Evolutionary conservation across 495 filamentous ascomycete genomes (phyloP), one percentile per base, ranked within the genome.

Genomic region (Hypomontagnella monticulosa): DNA sequence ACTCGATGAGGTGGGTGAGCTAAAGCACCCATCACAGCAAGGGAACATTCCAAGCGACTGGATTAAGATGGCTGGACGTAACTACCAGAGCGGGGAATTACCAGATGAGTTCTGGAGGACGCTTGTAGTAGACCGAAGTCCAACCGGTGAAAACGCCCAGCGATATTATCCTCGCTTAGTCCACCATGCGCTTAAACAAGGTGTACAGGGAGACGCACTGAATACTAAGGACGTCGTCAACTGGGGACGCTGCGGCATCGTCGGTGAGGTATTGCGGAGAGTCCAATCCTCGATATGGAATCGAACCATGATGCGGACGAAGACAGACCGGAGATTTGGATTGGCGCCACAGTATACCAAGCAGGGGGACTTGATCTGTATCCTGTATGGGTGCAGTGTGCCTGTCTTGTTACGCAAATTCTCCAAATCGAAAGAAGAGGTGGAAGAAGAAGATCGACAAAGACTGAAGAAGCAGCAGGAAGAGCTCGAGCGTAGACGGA

Each of bases 31-130:
- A 9, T 71, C 54, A 53, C 62, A 54, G 51, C 49, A 32, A 62
- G 74, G 71, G 10, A 44, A 20, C 33, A 71, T 62, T 27, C 65
- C 59, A 3, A 49, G 41, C 23, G 50, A 30, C 42, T 61, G 42
- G 64, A 55, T 63, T 67, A 51, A 61, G 7, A 36, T 71, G 8
- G 75, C 44, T 5, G n/a, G n/a, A n/a, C n/a, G n/a, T n/a, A 16
- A 40, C 10, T 9, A 4, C 50, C 33, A 15, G 18, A 14, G 41
- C 44, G 30, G 40, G 2, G 53, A 70, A 34, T 71, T 73, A 4
- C 75, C 75, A 0, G 76, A 79, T 4, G 67, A 69, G 7, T 76
- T 81, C 43, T 81, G 77, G 79, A 56, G 79, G 1, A 81, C 80
- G 0, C 43, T 82, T 0, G 78, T 82, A 0, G 78, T 71, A 20